Percentiles rank a stretch among this genome's conserved stretches.
phyloP scores from a whole-genome alignment of 441 rosid genomes.

The Erysimum pusillum region DNA sequence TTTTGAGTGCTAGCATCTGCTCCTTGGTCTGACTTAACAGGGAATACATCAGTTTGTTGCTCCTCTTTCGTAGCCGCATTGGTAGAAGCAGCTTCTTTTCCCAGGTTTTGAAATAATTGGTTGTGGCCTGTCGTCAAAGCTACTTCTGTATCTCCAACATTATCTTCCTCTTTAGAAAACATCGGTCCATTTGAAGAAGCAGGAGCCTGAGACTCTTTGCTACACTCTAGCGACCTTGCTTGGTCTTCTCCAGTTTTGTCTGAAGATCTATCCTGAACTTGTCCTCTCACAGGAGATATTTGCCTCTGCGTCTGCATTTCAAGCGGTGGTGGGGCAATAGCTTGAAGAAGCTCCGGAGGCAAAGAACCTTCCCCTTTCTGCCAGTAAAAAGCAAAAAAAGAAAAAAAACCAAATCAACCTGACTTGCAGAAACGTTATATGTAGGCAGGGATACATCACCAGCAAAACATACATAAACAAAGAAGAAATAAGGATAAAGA shows the following conservation, averaged over 20 bases:
- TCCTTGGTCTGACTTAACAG: slow-evolving; percentile 84
- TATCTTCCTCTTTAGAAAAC: slow-evolving; percentile 70
- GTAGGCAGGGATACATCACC: slow-evolving; percentile 20
- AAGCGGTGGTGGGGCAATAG: slow-evolving; percentile 93
- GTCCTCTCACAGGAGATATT: slow-evolving; percentile 63
- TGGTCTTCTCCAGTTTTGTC: slow-evolving; percentile 75
- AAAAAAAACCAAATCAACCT: slow-evolving; percentile 25
- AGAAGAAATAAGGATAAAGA: slow-evolving; percentile 30
- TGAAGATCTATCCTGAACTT: slow-evolving; percentile 69
- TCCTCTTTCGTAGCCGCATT: slow-evolving; percentile 73
- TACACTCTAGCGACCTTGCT: slow-evolving; percentile 63
- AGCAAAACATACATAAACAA: slow-evolving; percentile 25
- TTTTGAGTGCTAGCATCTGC: slow-evolving; percentile 67
- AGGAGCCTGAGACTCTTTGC: slow-evolving; percentile 61
- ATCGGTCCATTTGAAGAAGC: slow-evolving; percentile 59
- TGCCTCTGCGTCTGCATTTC: slow-evolving; percentile 71
- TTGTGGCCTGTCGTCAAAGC: slow-evolving; percentile 55
- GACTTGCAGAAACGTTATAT: slow-evolving; percentile 32
- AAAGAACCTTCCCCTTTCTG: slow-evolving; percentile 98
- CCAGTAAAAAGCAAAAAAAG: slow-evolving; percentile 38
- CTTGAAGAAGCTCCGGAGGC: slow-evolving; percentile 95
- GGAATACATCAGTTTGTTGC: slow-evolving; percentile 64
- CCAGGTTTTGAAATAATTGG: slow-evolving; percentile 57
- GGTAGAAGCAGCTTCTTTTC: slow-evolving; percentile 61
- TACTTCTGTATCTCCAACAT: slow-evolving; percentile 72